These are phyloP conservation scores for Durio zibethinus DNA, from an alignment of 345 rosid genomes.

Conservation along the genomic window DNA sequence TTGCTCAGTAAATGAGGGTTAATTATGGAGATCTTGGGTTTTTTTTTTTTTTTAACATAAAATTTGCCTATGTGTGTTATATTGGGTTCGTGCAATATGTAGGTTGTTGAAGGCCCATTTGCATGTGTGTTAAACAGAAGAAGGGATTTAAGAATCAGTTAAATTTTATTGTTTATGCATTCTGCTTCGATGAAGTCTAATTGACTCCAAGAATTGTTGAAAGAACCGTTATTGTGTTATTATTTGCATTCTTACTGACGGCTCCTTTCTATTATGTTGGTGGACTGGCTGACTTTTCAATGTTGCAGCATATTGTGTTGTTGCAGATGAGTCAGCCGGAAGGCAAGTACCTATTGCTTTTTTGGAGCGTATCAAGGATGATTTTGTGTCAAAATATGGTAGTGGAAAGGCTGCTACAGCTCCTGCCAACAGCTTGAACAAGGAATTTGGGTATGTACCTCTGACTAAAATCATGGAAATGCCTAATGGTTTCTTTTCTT, in stretches of 20 bases:
- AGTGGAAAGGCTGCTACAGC: slow-evolving; percentile 90
- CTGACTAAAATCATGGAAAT: not conserved
- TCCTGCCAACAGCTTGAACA: slow-evolving; percentile 73
- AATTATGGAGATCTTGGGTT: not conserved
- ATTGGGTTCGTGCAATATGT: not conserved
- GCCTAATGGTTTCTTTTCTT: not conserved
- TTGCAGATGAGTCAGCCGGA: slow-evolving; percentile 86
- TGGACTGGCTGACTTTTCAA: slow-evolving; percentile 23
- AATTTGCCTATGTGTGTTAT: not conserved
- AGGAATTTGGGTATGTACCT: slow-evolving; percentile 62
- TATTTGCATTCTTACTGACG: not conserved
- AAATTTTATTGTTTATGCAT: not conserved
- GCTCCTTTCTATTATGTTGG: not conserved
- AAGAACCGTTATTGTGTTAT: not conserved
- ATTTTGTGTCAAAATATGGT: slow-evolving; percentile 75
- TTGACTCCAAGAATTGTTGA: not conserved
- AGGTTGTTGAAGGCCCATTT: not conserved
- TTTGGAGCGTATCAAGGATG: slow-evolving; percentile 89
- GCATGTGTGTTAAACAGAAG: no score
- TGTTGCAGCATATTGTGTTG: slow-evolving; percentile 87
- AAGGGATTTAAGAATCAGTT: not conserved
- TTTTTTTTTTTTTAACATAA: not conserved
- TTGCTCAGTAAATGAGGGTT: not conserved
- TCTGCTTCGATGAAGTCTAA: not conserved
- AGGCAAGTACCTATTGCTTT: slow-evolving; percentile 88